These are phyloP conservation scores for Flaveria linearis DNA, from an alignment of 129 eudicot species.

Conservation along the genomic window DNA sequence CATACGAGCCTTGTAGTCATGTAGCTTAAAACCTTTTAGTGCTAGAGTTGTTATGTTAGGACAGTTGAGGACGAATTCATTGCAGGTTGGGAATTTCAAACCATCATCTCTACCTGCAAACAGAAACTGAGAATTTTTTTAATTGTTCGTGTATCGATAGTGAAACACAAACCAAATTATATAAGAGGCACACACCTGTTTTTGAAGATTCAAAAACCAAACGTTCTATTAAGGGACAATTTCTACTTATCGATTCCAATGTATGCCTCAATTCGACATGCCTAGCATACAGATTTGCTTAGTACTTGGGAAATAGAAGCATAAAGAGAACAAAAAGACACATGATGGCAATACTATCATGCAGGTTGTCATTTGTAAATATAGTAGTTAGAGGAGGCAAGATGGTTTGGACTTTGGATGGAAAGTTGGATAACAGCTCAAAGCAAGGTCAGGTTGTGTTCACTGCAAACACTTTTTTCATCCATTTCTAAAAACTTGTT, in stretches of 20 bases:
- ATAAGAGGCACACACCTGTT: slow-evolving; percentile 54
- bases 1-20: slow-evolving; percentile 63
- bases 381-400: background rate
- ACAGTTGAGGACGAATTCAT: slow-evolving; percentile 70
- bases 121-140: slow-evolving; percentile 17
- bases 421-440: background rate
- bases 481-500: background rate
- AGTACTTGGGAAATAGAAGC: slow-evolving; percentile 16
- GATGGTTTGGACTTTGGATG: background rate
- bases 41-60: slow-evolving; percentile 66
- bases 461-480: too few species aligned
- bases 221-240: slow-evolving; percentile 66
- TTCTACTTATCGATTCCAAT: slow-evolving; percentile 69
- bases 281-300: slow-evolving; percentile 37
- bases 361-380: slow-evolving; percentile 7
- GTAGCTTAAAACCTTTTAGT: slow-evolving; percentile 81
- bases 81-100: slow-evolving; percentile 71
- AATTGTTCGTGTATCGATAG: background rate
- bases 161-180: slow-evolving; percentile 12
- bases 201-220: slow-evolving; percentile 80
- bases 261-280: slow-evolving; percentile 78
- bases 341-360: background rate
- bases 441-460: background rate
- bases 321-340: background rate
- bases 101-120: slow-evolving; percentile 81